Conservation (phyloP, 768 basidiomycete species). For the Grammothele lineata region DNA sequence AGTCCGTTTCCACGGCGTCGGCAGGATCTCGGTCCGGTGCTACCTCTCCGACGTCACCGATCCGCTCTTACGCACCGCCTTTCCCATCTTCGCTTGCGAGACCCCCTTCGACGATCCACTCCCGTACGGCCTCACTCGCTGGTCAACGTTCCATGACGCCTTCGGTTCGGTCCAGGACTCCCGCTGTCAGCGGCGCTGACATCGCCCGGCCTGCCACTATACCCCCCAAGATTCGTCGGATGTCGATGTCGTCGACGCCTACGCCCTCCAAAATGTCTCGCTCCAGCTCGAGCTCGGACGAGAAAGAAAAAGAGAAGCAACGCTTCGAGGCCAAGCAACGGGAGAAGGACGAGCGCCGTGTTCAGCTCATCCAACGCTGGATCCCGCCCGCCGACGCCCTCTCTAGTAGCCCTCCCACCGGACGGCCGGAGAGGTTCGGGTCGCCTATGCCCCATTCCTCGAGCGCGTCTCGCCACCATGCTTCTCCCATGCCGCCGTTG, state of each 20-base stretch:
- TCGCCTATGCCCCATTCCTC: not conserved
- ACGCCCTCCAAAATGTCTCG: conserved; percentile 54
- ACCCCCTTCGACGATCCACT: conserved; percentile 42
- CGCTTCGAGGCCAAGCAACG: conserved; percentile 29
- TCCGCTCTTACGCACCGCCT: conserved; percentile 34
- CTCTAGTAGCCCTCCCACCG: conserved; percentile 29
- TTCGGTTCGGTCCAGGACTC: conserved; percentile 38
- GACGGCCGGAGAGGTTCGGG: conserved; percentile 22
- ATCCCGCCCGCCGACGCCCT: conserved; percentile 40
- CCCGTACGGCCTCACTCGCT: conserved; percentile 51
- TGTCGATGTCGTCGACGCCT: conserved; percentile 39
- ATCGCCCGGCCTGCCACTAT: conserved; percentile 17
- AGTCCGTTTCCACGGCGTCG: conserved; percentile 19
- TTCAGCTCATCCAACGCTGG: conserved; percentile 54
- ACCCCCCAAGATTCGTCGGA: conserved; percentile 42
- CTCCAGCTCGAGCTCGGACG: conserved; percentile 49
- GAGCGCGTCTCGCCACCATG: conserved; percentile 2
- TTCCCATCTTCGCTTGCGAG: conserved; percentile 48
- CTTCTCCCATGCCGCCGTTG: conserved; percentile 14
- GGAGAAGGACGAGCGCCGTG: conserved; percentile 31
- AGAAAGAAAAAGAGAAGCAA: conserved; percentile 37
- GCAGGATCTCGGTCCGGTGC: conserved; percentile 24
- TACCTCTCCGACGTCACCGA: conserved; percentile 25
- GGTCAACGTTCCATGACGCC: conserved; percentile 45
- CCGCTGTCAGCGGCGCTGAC: conserved; percentile 32